These are phyloP conservation scores for Trametes elegans DNA, from an alignment of 768 basidiomycete genomes.

Conservation along the genomic window DNA sequence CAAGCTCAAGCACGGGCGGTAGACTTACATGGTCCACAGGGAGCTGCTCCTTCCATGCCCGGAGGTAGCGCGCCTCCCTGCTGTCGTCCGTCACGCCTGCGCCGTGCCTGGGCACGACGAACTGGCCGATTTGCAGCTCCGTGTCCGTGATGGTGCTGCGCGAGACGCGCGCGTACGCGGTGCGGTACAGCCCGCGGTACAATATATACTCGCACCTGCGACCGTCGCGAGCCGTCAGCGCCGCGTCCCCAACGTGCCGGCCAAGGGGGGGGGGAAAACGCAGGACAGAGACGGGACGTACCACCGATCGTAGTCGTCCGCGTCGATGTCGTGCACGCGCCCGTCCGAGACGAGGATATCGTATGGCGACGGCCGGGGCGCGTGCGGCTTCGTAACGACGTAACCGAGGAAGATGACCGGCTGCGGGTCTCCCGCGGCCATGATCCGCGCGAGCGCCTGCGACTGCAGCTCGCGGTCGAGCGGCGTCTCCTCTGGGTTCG, in stretches of 20 bases:
- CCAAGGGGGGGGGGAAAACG: too few species aligned
- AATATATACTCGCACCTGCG: slow-evolving; percentile 88
- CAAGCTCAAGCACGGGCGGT: neutral
- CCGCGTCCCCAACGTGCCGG: neutral
- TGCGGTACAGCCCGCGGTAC: slow-evolving; percentile 77
- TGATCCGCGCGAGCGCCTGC: slow-evolving; percentile 74
- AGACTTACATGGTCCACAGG: slow-evolving; percentile 58
- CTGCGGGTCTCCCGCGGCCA: slow-evolving; percentile 62
- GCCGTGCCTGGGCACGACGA: slow-evolving; percentile 66
- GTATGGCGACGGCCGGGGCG: slow-evolving; percentile 68
- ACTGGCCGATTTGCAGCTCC: slow-evolving; percentile 86
- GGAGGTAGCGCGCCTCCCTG: slow-evolving; percentile 60
- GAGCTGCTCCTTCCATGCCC: slow-evolving; percentile 64
- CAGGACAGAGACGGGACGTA: slow-evolving; percentile 33
- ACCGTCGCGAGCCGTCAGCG: neutral
- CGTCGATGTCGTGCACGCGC: slow-evolving; percentile 74
- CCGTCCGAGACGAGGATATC: slow-evolving; percentile 77
- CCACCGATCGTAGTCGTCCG: slow-evolving; percentile 71
- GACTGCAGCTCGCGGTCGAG: slow-evolving; percentile 88
- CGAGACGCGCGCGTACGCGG: slow-evolving; percentile 80
- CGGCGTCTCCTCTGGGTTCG: slow-evolving; percentile 84
- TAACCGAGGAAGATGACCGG: slow-evolving; percentile 84
- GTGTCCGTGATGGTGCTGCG: slow-evolving; percentile 87
- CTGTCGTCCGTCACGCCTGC: slow-evolving; percentile 54
- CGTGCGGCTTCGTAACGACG: slow-evolving; percentile 70